Evolutionary conservation across 225 moss, liverwort and hornwort genomes (phyloP).

Genomic region (Climacium dendroides): DNA sequence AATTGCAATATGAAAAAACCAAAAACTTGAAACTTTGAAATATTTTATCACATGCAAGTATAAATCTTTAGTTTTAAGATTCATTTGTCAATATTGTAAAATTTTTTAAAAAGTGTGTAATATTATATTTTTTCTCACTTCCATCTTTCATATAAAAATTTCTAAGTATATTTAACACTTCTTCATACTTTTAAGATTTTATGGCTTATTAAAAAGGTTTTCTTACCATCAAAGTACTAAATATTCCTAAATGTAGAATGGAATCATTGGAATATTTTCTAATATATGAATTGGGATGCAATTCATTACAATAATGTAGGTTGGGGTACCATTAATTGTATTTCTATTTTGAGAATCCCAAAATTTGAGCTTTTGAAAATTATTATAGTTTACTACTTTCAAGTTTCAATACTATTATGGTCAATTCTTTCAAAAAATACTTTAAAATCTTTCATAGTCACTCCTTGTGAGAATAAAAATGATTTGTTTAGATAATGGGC

Average conservation of each 20-base stretch:
- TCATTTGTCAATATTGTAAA: neutral
- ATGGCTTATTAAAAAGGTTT: no score
- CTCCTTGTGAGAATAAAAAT: neutral
- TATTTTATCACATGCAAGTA: neutral
- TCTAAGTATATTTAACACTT: neutral
- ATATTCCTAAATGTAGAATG: neutral
- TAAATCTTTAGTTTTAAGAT: neutral
- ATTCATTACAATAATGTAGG: neutral
- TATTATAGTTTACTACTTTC: neutral
- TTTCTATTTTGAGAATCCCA: neutral
- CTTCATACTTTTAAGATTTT: neutral
- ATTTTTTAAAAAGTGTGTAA: neutral
- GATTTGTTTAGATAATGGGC: neutral
- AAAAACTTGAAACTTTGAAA: neutral
- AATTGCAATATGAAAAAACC: neutral
- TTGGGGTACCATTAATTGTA: neutral
- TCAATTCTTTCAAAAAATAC: neutral
- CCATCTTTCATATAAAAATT: neutral
- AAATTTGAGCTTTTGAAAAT: neutral
- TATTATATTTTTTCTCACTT: neutral
- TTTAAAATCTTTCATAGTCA: neutral
- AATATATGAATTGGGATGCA: neutral
- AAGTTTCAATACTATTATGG: neutral
- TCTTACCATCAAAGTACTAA: neutral
- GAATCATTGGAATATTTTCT: fast-evolving